Evolutionary conservation across 331 rosid species (phyloP), one percentile per base, ranked within the genome.

Genomic region (Rhamnella rubrinervis): DNA sequence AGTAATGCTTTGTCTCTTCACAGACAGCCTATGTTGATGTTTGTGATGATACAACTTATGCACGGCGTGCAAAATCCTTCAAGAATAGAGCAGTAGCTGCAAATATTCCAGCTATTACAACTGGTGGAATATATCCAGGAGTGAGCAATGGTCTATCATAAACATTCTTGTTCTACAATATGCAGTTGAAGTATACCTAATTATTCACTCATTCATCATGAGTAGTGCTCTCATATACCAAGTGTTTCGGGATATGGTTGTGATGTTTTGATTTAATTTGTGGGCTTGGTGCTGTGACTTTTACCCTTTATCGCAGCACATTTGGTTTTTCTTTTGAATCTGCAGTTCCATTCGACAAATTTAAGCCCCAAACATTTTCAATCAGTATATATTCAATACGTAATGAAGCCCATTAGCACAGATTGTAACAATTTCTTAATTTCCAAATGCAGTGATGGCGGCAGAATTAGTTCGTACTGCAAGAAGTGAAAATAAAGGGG

Each of bases 11-110:
- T 68, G 60, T 26, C 77, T 66, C 23, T 52, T 62, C 28, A 66
- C 90, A 90, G 97, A 93, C 97, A 56, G 98, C 98, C 39, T 90
- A 93, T 69, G 1, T 90, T 49, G 97, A 90, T 78, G 92, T 90
- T 69, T 93, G 98, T 73, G 98, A 93, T 52, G 97, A 90, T 73
- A 88, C 90, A 21, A 75, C 61, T 67, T 87, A 87, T 74, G 74
- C 97, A 8, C 50, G 8, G 51, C 86, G 78, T 59, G 97, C 97
- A 3, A 93, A 93, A 81, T 84, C 97, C 56, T 85, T 85, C 40
- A 69, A 75, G 78, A 63, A 62, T 59, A 81, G 12, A 63, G 98
- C 97, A 1, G 39, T 87, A 26, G 92, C 80, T 76, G 95, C 98
- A 61, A 82, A 84, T 68, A 66, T 93, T 81, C 90, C 98, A 11